Base-by-base conservation (phyloP, 305 asterid species). In the Solanum hybrid region DNA sequence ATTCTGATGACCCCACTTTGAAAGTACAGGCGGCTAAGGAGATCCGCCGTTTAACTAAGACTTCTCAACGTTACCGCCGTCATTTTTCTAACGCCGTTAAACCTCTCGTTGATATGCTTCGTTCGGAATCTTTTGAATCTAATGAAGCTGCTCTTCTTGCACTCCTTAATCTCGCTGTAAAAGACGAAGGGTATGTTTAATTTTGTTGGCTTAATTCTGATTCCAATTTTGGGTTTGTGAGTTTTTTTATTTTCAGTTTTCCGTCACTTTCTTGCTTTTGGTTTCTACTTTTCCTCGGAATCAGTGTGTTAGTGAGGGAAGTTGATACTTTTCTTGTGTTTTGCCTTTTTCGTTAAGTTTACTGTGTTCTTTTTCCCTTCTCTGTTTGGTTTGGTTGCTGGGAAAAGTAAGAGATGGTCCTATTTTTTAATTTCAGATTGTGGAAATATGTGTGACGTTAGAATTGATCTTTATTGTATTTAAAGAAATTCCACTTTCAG, bases 61-160 rank as follows among this genome's bases (percentile, higher is more conserved):
- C 98, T 40, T 97, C 99, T 76, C 97, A 96, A 84, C 91, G 98
- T 89, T 94, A 94, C 95, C 96, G 98, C 8, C 98, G 98, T 22
- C 92, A 93, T 88, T 97, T 97, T 89, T 89, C 98, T 83, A 89
- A 86, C 88, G 96, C 98, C 82, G 95, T 97, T 26, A 91, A 78
- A 26, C 94, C 97, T 2, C 98, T 96, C 3, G 98, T 96, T 22
- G 92, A 88, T 71, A 96, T 96, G 98, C 98, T 96, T 86, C 81
- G 92, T 90, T 92, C 88, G 51, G 87, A 35, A 46, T 93, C 94
- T 40, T 85, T 78, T 36, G 95, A 94, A 16, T 93, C 94, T 31
- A 94, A 91, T 80, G 97, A 95, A 91, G 96, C 96, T 13, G 97
- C 98, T 67, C 96, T 96, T 37, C 96, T 95, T 39, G 98, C 98